A percentile compares a stretch with the other conserved stretches of the same genome.
phyloP scores from a whole-genome alignment of 768 basidiomycete genomes.

The Russula compacta region DNA sequence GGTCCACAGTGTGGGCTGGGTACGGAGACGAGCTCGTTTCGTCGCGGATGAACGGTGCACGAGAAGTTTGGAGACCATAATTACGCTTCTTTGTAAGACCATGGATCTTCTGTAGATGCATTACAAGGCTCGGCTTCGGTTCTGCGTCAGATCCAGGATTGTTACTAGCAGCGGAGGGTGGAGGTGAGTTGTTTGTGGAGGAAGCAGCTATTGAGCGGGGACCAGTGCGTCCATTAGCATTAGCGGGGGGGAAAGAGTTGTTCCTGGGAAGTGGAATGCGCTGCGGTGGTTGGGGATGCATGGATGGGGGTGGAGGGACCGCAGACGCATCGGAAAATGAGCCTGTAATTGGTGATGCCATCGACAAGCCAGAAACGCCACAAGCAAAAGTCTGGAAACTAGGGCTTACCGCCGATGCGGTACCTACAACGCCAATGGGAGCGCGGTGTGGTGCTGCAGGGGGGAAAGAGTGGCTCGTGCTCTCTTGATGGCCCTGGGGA shows the following conservation, averaged over 20 bases:
- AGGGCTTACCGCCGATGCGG: conserved; percentile 9
- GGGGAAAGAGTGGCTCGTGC: neutral
- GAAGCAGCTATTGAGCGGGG: neutral
- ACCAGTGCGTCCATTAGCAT: neutral
- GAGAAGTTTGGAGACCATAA: conserved; percentile 16
- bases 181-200: conserved; percentile 11
- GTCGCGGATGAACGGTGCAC: conserved; percentile 18
- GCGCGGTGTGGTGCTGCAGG: neutral
- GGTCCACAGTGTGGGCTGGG: neutral
- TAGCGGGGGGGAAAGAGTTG: conserved; percentile 14
- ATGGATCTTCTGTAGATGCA: conserved; percentile 19
- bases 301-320: neutral
- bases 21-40: neutral
- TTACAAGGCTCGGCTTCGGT: conserved; percentile 16
- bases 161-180: neutral
- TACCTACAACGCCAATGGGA: neutral
- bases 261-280: conserved; percentile 17
- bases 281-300: conserved; percentile 1
- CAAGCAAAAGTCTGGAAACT: conserved; percentile 8
- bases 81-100: conserved; percentile 21
- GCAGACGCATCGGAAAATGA: conserved; percentile 1
- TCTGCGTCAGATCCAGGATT: neutral
- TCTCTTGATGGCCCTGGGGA: conserved; percentile 1
- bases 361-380: conserved; percentile 12
- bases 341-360: conserved; percentile 10